These are phyloP conservation scores for Trametes villosa DNA, from an alignment of 768 basidiomycete genomes.

Conservation along the genomic window DNA sequence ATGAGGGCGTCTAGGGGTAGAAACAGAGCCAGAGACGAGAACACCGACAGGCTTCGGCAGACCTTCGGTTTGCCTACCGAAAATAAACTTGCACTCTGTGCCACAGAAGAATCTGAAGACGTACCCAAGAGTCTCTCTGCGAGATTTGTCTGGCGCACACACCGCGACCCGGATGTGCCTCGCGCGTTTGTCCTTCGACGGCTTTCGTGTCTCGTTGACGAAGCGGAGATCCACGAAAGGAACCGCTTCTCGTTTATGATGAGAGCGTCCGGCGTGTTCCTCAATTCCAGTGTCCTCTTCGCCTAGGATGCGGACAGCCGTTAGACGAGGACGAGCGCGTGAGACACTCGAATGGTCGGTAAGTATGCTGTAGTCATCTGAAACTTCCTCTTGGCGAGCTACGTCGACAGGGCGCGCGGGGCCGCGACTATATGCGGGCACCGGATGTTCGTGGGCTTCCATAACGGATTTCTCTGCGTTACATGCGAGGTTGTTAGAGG, in stretches of 20 bases:
- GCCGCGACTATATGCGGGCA: too few species aligned
- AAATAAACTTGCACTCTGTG: not conserved
- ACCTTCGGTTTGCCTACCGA: not conserved
- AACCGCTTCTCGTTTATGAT: not conserved
- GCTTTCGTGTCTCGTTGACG: not conserved
- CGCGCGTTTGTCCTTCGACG: not conserved
- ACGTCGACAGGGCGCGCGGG: too few species aligned
- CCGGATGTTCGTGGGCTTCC: too few species aligned
- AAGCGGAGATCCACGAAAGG: not conserved
- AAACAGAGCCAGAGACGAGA: not conserved
- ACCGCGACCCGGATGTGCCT: not conserved
- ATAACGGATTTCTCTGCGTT: too few species aligned
- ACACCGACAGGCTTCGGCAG: not conserved
- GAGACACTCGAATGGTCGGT: too few species aligned
- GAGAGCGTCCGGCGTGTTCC: not conserved
- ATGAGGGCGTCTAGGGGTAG: not conserved
- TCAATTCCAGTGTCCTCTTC: not conserved
- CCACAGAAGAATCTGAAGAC: not conserved
- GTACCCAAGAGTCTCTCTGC: not conserved
- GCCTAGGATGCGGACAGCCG: too few species aligned
- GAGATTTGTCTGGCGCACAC: not conserved
- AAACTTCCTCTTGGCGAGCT: too few species aligned
- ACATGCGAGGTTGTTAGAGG: too few species aligned
- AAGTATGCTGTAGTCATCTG: too few species aligned
- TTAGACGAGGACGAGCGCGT: too few species aligned